Percentiles rank a stretch among this genome's conserved stretches.
These are phyloP conservation scores for Penicillium coprophilum DNA, from an alignment of 495 filamentous ascomycete genomes.

Conservation along the genomic window DNA sequence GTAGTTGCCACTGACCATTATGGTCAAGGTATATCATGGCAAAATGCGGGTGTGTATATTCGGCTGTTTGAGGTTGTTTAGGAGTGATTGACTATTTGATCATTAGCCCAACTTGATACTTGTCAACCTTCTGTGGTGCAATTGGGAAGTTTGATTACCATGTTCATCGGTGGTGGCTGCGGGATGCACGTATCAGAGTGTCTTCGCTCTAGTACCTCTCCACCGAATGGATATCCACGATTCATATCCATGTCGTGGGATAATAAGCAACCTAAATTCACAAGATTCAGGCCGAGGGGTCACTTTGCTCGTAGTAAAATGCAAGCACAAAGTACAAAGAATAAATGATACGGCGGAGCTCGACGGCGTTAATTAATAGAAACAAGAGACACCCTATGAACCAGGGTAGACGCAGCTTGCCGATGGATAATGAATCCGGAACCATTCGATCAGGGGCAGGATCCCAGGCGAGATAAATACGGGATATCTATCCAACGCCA, in stretches of 20 bases:
- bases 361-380: background rate
- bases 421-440: constrained; percentile 16
- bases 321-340: background rate
- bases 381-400: background rate
- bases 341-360: background rate
- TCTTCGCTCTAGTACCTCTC: constrained; percentile 25
- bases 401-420: constrained; percentile 3
- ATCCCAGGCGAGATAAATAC: constrained; percentile 7
- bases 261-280: background rate
- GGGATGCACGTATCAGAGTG: constrained; percentile 25
- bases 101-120: background rate
- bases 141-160: constrained; percentile 13
- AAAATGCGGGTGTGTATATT: constrained; percentile 39
- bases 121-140: background rate
- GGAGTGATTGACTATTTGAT: constrained; percentile 19
- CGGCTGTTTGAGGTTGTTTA: constrained; percentile 17
- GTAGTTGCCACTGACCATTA: constrained; percentile 35
- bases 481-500: background rate
- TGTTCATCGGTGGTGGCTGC: constrained; percentile 11
- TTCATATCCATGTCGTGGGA: constrained; percentile 20
- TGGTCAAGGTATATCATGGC: constrained; percentile 44
- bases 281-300: background rate
- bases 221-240: constrained; percentile 11
- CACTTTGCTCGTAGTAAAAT: background rate
- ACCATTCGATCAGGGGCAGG: constrained; percentile 6